Base-by-base conservation (phyloP, 345 rosid species). In the Ceriops tagal region DNA sequence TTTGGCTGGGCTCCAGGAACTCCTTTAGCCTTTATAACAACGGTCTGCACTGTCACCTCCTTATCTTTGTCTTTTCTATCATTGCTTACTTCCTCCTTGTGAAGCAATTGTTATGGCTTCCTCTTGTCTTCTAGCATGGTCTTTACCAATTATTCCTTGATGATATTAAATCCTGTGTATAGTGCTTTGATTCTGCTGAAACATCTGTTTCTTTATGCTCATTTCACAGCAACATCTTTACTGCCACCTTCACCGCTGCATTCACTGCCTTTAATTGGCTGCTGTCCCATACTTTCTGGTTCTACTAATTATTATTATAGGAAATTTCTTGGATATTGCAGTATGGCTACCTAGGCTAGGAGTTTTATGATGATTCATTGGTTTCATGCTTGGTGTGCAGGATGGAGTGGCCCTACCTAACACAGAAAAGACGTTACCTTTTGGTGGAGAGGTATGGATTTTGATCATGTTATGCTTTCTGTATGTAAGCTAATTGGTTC, bases 331-430 rank as follows among this genome's bases (percentile, higher is more conserved):
- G 16, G 15, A 27, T 65, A 8, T 47, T 6, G 13, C 15, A 43
- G 49, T 49, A 37, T 55, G 13, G 26, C 32, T 32, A 52, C 18
- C 49, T 43, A 43, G 32, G 22, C 51, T 26, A 49, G 66, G 67
- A 53, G 60, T 65, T 27, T 51, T 62, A 60, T 69, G 47, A 16
- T 71, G 60, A 82, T 61, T n/a, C 64, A 65, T 19, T 28, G 16
- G 4, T 31, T 68, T 68, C 53, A 30, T 16, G 51, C 74, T 66
- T 69, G 73, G 39, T 68, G 53, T 78, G 71, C 85, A 95, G 99
- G 96, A 95, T 77, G 99, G 97, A 73, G 96, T 87, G 73, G 83
- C 97, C 71, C 73, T 95, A 82, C 97, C 97, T 71, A 81, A 84
- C 83, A 88, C 97, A 22, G 97, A 88, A 79, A 89, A 95, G 86